phyloP scores from a whole-genome alignment of 306 rosid species.

The Acacia confusa region DNA sequence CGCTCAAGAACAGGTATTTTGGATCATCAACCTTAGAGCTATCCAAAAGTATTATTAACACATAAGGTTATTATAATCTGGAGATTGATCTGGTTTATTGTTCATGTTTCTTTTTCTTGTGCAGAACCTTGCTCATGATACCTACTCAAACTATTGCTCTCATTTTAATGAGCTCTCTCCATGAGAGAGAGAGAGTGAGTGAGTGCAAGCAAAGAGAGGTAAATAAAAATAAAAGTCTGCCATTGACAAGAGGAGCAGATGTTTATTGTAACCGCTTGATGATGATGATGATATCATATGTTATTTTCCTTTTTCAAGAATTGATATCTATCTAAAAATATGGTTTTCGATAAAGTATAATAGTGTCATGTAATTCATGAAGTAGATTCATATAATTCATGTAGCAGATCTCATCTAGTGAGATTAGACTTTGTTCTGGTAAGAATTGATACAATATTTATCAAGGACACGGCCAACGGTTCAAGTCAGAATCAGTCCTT shows the following conservation, averaged over 20 bases:
- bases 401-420: no score
- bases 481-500: not conserved
- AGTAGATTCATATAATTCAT: no score
- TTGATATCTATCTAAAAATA: no score
- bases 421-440: not conserved
- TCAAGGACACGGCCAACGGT: not conserved
- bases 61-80: not conserved
- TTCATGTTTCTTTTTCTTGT: conserved; percentile 28
- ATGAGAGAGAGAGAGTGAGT: not conserved
- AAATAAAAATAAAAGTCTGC: conserved; percentile 31
- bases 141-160: conserved; percentile 47
- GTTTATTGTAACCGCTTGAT: conserved; percentile 13
- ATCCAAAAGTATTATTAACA: not conserved
- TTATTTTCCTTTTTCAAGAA: not conserved
- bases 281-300: conserved; percentile 30
- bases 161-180: conserved; percentile 35
- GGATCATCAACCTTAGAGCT: not conserved
- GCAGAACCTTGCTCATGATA: conserved; percentile 97
- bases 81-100: conserved; percentile 20
- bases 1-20: conserved; percentile 90
- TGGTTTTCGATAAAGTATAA: no score
- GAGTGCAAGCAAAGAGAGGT: conserved; percentile 13
- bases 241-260: conserved; percentile 28
- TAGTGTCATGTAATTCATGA: no score
- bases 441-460: not conserved